Conservation (phyloP, 2,329 filamentous ascomycete species). For the Grosmannia clavigera region DNA sequence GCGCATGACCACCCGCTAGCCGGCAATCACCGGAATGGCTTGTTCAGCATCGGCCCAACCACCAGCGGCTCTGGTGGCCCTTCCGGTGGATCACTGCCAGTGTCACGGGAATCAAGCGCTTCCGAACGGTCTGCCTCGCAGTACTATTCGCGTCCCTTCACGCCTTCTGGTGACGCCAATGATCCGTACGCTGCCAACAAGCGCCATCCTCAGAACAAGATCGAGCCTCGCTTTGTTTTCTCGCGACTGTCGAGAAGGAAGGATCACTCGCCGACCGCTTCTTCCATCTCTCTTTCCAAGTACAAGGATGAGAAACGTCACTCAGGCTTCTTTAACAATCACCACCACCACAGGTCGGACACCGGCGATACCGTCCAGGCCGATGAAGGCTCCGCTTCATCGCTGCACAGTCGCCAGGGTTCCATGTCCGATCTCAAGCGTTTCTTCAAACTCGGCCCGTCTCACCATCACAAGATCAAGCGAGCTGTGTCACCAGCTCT, state of each 20-base stretch:
- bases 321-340: constrained; percentile 28
- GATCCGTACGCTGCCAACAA: constrained; percentile 81
- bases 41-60: constrained; percentile 36
- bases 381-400: constrained; percentile 29
- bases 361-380: constrained; percentile 28
- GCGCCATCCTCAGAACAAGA: constrained; percentile 52
- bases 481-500: constrained; percentile 52
- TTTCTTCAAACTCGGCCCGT: constrained; percentile 77
- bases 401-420: constrained; percentile 45
- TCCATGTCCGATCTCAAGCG: constrained; percentile 93
- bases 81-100: constrained; percentile 37
- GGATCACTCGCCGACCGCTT: constrained; percentile 41
- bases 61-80: constrained; percentile 17
- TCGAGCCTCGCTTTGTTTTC: constrained; percentile 80
- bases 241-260: constrained; percentile 65
- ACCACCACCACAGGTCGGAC: constrained; percentile 26
- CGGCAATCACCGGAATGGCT: constrained; percentile 35
- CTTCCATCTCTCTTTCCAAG: constrained; percentile 37
- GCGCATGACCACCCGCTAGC: constrained; percentile 15
- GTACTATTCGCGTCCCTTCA: constrained; percentile 61
- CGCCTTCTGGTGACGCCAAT: constrained; percentile 65
- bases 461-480: constrained; percentile 55
- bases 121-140: constrained; percentile 45
- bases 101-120: constrained; percentile 51
- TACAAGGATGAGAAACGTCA: constrained; percentile 37